Evolutionary conservation across 2,329 filamentous ascomycete species (phyloP).

Genomic region (Ophiostoma populinum): DNA sequence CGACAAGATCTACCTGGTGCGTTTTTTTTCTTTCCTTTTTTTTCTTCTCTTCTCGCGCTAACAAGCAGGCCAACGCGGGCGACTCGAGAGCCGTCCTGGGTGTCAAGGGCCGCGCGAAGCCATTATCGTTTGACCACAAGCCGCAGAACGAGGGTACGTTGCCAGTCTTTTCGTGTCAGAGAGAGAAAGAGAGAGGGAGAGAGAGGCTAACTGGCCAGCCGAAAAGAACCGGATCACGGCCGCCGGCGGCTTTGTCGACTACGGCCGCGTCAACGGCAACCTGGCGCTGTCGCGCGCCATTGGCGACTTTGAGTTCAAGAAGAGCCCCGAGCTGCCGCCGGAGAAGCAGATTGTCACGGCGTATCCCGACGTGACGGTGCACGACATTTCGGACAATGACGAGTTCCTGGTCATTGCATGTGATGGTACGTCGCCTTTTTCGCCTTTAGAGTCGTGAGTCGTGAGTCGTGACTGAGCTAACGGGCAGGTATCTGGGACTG

Average conservation of each 20-base stretch:
- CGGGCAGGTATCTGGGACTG: slow-evolving; percentile 95
- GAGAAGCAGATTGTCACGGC: slow-evolving; percentile 98
- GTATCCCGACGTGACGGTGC: slow-evolving; percentile 81
- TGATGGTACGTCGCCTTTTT: slow-evolving; percentile 48
- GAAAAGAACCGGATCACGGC: slow-evolving; percentile 94
- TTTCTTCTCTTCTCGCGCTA: background rate
- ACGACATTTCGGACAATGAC: slow-evolving; percentile 82
- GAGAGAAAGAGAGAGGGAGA: background rate
- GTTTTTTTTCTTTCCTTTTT: slow-evolving; percentile 22
- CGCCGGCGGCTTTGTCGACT: slow-evolving; percentile 94
- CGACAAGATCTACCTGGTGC: slow-evolving; percentile 87
- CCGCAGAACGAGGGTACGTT: slow-evolving; percentile 82
- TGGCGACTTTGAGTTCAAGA: slow-evolving; percentile 99
- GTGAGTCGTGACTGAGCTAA: no score
- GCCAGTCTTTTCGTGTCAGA: background rate
- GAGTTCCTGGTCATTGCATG: slow-evolving; percentile 90
- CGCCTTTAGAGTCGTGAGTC: background rate
- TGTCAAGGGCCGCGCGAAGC: slow-evolving; percentile 93
- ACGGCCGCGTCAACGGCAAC: slow-evolving; percentile 96
- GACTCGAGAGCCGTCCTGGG: slow-evolving; percentile 91
- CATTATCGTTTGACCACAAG: slow-evolving; percentile 97
- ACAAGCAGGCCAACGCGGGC: slow-evolving; percentile 75
- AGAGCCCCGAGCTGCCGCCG: slow-evolving; percentile 89
- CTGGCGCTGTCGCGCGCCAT: slow-evolving; percentile 91
- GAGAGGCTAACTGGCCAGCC: slow-evolving; percentile 30